Evolutionary conservation across 129 eudicot genomes (phyloP).

Genomic region (Gnaphalium uliginosum): DNA sequence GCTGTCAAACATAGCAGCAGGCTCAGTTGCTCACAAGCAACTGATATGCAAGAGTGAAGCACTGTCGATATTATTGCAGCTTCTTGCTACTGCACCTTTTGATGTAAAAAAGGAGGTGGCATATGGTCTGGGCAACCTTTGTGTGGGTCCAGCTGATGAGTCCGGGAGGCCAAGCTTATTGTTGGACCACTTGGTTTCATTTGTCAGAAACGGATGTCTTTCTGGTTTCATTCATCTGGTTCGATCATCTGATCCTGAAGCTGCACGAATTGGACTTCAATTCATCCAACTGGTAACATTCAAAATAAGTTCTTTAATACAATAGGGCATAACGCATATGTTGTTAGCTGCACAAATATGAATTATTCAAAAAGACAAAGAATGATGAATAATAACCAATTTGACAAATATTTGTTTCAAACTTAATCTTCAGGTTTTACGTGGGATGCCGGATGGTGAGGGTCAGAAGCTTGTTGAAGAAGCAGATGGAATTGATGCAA

Average conservation of each 20-base stretch:
- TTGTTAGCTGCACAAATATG: neutral
- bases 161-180: conserved; percentile 66
- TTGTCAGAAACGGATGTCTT: conserved; percentile 79
- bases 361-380: neutral
- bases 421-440: conserved; percentile 52
- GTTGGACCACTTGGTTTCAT: conserved; percentile 72
- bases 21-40: conserved; percentile 78
- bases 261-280: conserved; percentile 90
- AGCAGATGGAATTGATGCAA: conserved; percentile 94
- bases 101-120: conserved; percentile 89
- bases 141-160: conserved; percentile 78
- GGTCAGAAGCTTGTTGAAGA: conserved; percentile 88
- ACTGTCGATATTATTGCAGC: conserved; percentile 44
- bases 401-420: neutral
- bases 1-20: conserved; percentile 93
- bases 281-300: conserved; percentile 75
- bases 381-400: neutral
- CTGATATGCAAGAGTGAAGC: conserved; percentile 79
- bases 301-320: neutral
- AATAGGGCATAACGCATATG: neutral
- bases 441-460: conserved; percentile 95
- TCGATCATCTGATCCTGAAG: conserved; percentile 88
- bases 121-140: conserved; percentile 86
- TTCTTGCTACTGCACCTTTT: conserved; percentile 69
- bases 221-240: conserved; percentile 70